Percentiles rank a stretch among this genome's conserved stretches.
These are phyloP conservation scores for Escovopsis sp. DNA, from an alignment of 2,329 filamentous ascomycete species.

Conservation along the genomic window DNA sequence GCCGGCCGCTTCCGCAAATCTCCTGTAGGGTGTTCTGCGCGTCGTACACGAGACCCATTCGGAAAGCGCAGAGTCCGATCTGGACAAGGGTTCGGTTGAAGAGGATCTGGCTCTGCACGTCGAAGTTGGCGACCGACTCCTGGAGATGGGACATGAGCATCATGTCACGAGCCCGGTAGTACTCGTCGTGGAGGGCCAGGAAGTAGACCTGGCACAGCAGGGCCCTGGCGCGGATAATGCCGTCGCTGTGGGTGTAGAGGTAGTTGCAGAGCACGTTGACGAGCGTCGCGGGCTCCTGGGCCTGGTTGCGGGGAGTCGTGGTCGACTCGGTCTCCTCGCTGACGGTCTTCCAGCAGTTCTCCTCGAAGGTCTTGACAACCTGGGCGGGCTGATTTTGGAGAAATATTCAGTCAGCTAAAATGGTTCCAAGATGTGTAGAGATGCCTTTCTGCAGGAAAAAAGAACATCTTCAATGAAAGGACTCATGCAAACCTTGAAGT, in stretches of 20 bases:
- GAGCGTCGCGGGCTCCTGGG: slow-evolving; percentile 55
- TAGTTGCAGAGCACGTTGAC: slow-evolving; percentile 86
- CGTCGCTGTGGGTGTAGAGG: slow-evolving; percentile 85
- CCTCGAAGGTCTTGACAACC: slow-evolving; percentile 86
- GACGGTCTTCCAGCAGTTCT: slow-evolving; percentile 79
- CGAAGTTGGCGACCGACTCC: slow-evolving; percentile 92
- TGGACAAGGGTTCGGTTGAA: slow-evolving; percentile 98
- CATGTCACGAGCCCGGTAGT: slow-evolving; percentile 96
- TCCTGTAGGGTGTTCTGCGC: slow-evolving; percentile 96
- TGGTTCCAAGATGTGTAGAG: no score
- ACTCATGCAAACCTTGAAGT: slow-evolving; percentile 64
- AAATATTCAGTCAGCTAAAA: neutral
- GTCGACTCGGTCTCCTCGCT: slow-evolving; percentile 54
- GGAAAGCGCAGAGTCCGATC: slow-evolving; percentile 95
- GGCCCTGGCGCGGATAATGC: slow-evolving; percentile 86
- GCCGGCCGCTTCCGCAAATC: slow-evolving; percentile 90
- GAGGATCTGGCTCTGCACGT: slow-evolving; percentile 92
- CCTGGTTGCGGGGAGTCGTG: slow-evolving; percentile 59
- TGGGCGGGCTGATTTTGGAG: slow-evolving; percentile 82
- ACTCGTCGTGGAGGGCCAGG: slow-evolving; percentile 90
- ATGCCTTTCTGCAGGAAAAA: slow-evolving; percentile 7
- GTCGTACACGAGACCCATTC: slow-evolving; percentile 90
- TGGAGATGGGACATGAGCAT: slow-evolving; percentile 99
- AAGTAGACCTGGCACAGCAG: slow-evolving; percentile 99
- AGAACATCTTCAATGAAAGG: neutral